Conservation (phyloP, 1,284 basidiomycete species). For the Cutaneotrichosporon spelunceum region DNA sequence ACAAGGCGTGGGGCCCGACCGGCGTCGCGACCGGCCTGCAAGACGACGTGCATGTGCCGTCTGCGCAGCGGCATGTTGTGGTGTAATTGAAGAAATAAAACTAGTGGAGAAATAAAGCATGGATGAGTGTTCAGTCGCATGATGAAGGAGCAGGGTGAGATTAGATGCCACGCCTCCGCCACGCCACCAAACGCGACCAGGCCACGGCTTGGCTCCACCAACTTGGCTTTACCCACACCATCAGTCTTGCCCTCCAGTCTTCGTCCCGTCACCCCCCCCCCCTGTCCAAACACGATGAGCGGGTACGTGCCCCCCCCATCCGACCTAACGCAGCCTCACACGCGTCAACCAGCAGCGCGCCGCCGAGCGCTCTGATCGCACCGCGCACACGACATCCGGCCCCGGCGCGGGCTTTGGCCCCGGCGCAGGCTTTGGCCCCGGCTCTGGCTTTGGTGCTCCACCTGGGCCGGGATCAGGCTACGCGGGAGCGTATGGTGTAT, state of each 20-base stretch:
- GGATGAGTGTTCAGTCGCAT: not conserved
- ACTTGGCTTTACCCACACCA: not conserved
- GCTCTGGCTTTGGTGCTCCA: constrained; percentile 6
- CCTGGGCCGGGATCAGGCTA: not conserved
- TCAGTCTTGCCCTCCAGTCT: too few species aligned
- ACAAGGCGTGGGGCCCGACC: constrained; percentile 30
- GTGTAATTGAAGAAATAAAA: not conserved
- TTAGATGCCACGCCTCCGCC: too few species aligned
- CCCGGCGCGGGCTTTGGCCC: not conserved
- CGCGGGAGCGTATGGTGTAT: too few species aligned
- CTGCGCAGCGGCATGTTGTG: not conserved
- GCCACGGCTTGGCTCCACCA: too few species aligned
- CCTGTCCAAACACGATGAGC: constrained; percentile 1
- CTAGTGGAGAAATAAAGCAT: not conserved
- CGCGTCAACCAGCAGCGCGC: constrained; percentile 18
- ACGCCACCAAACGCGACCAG: not conserved
- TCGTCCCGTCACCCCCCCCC: not conserved
- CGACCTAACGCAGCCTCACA: constrained; percentile 13
- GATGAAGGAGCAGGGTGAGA: too few species aligned
- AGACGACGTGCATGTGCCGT: not conserved
- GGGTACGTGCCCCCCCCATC: not conserved
- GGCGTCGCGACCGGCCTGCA: constrained; percentile 13
- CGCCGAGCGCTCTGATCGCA: not conserved
- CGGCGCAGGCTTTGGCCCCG: constrained; percentile 6
- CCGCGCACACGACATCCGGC: not conserved